Percentiles rank a stretch among this genome's conserved stretches.
Conservation (phyloP, 495 filamentous ascomycete species). For the Daldinia loculata region DNA sequence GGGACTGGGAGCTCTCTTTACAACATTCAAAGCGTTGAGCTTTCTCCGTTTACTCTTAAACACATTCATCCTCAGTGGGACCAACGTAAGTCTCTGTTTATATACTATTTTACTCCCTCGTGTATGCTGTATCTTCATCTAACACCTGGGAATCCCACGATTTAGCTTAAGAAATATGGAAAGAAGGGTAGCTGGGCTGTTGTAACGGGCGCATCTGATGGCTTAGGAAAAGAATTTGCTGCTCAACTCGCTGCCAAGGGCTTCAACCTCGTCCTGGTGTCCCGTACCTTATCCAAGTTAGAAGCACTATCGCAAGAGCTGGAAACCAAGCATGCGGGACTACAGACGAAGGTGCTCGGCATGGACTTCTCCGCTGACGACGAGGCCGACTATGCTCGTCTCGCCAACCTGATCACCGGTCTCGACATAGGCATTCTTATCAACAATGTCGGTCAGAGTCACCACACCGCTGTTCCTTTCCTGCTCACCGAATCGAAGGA, state of each 20-base stretch:
- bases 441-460: conserved; percentile 97
- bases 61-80: conserved; percentile 76
- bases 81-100: conserved; percentile 55
- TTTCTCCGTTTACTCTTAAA: conserved; percentile 73
- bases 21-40: conserved; percentile 65
- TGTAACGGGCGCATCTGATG: conserved; percentile 94
- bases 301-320: conserved; percentile 79
- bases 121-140: not conserved
- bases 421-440: conserved; percentile 88
- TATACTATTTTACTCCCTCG: not conserved
- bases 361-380: conserved; percentile 91
- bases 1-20: conserved; percentile 66
- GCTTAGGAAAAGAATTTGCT: conserved; percentile 96
- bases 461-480: conserved; percentile 92
- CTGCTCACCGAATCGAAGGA: conserved; percentile 77
- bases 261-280: conserved; percentile 93
- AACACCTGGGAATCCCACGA: conserved; percentile 10
- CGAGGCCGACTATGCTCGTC: conserved; percentile 76
- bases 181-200: conserved; percentile 93
- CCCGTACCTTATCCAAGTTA: conserved; percentile 91
- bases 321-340: conserved; percentile 66
- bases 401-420: conserved; percentile 70
- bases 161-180: conserved; percentile 87
- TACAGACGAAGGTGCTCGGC: conserved; percentile 76
- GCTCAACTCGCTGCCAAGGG: conserved; percentile 88